These are phyloP conservation scores for Aciculosporium take DNA, from an alignment of 2,329 filamentous ascomycete species.

Conservation along the genomic window DNA sequence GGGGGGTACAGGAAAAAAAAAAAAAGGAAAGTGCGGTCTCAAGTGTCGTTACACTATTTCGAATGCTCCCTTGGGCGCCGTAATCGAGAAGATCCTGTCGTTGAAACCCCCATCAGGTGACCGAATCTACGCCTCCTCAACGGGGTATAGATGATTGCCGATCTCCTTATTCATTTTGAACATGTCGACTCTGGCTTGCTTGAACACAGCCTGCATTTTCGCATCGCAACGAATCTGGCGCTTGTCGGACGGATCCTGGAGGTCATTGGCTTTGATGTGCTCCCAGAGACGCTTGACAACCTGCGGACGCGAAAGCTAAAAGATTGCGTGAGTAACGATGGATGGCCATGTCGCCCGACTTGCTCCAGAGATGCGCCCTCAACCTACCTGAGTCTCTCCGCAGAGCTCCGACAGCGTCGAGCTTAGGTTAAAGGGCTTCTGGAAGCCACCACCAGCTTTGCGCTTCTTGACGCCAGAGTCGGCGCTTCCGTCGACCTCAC, in stretches of 20 bases:
- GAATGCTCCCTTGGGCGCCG: conserved; percentile 8
- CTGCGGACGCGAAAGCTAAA: conserved; percentile 76
- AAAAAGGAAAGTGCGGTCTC: neutral
- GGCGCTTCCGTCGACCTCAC: conserved; percentile 52
- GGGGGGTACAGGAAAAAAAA: too few species aligned
- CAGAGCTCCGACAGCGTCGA: conserved; percentile 53
- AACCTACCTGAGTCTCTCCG: conserved; percentile 49
- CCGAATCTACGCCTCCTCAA: conserved; percentile 47
- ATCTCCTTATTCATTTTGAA: conserved; percentile 99
- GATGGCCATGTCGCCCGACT: too few species aligned
- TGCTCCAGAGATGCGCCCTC: neutral
- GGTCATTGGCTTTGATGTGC: conserved; percentile 75
- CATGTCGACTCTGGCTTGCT: conserved; percentile 85
- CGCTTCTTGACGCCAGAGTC: conserved; percentile 48
- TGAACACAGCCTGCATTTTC: conserved; percentile 82
- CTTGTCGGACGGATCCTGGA: conserved; percentile 85
- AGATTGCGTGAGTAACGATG: neutral
- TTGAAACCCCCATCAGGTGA: neutral
- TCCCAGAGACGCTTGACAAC: conserved; percentile 95
- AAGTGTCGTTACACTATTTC: neutral
- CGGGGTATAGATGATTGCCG: conserved; percentile 73
- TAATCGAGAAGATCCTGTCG: conserved; percentile 1
- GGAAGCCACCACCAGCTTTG: conserved; percentile 84
- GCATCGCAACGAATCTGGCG: conserved; percentile 90
- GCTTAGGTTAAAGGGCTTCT: conserved; percentile 70